Conservation (phyloP, 768 basidiomycete genomes). For the Macrolepiota albuminosa region DNA sequence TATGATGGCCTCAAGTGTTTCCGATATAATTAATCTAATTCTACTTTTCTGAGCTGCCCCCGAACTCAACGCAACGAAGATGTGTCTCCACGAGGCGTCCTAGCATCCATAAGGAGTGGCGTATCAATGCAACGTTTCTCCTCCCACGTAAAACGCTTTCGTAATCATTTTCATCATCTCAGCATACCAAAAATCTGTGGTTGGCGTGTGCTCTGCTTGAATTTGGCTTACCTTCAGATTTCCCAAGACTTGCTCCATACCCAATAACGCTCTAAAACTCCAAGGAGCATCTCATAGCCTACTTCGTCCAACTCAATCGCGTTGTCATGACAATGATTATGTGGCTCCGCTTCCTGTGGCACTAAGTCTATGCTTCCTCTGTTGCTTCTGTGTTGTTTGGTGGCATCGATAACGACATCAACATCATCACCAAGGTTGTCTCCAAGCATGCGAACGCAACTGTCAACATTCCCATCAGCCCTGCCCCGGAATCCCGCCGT, state of each 20-base stretch:
- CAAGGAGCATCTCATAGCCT: constrained; percentile 34
- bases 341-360: neutral
- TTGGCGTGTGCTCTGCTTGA: neutral
- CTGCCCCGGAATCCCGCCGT: neutral
- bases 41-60: neutral
- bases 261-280: constrained; percentile 33
- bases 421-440: constrained; percentile 4
- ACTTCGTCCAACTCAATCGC: constrained; percentile 29
- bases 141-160: neutral
- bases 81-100: neutral
- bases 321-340: constrained; percentile 10
- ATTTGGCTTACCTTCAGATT: constrained; percentile 1
- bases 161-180: neutral
- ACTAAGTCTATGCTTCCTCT: constrained; percentile 5
- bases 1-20: neutral
- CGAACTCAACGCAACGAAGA: constrained; percentile 7
- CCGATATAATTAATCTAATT: constrained; percentile 1
- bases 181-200: neutral
- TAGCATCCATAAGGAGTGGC: constrained; percentile 12
- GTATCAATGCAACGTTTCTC: neutral
- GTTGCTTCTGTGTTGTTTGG: constrained; percentile 9
- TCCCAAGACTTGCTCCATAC: constrained; percentile 18
- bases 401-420: constrained; percentile 9
- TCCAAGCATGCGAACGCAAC: neutral
- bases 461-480: constrained; percentile 1